These are phyloP conservation scores for Geotrichum candidum DNA, from an alignment of 1,139 yeast species.

Conservation along the genomic window DNA sequence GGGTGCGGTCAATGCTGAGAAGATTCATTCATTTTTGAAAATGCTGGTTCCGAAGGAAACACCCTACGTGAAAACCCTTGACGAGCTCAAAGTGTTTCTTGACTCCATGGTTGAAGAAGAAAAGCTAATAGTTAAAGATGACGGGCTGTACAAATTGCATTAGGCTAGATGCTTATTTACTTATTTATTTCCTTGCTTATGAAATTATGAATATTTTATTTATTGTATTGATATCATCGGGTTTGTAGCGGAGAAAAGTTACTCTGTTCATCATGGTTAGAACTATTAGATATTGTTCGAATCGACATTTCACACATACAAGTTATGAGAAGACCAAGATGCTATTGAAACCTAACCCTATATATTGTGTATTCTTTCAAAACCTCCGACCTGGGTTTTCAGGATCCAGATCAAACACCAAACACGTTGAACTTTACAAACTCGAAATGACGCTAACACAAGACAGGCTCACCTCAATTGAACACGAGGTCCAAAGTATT, in stretches of 20 bases:
- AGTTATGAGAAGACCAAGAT: too few species aligned
- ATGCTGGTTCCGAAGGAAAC: constrained; percentile 50
- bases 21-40: constrained; percentile 49
- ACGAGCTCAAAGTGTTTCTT: constrained; percentile 41
- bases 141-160: constrained; percentile 12
- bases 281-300: not conserved
- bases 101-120: constrained; percentile 42
- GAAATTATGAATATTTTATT: not conserved
- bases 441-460: constrained; percentile 11
- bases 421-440: not conserved
- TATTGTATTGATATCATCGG: not conserved
- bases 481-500: constrained; percentile 21
- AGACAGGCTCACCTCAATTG: constrained; percentile 18
- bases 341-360: not conserved
- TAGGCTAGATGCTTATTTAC: not conserved
- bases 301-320: too few species aligned
- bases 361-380: not conserved
- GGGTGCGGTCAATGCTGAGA: constrained; percentile 44
- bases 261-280: not conserved
- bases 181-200: not conserved
- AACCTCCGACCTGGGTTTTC: not conserved
- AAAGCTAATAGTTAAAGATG: constrained; percentile 29
- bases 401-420: not conserved
- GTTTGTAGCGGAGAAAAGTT: too few species aligned
- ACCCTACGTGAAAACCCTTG: constrained; percentile 40